A percentile compares a stretch with the other conserved stretches of the same genome.
phyloP scores from a whole-genome alignment of 345 rosid species.

The Eucalyptus shirleyi region DNA sequence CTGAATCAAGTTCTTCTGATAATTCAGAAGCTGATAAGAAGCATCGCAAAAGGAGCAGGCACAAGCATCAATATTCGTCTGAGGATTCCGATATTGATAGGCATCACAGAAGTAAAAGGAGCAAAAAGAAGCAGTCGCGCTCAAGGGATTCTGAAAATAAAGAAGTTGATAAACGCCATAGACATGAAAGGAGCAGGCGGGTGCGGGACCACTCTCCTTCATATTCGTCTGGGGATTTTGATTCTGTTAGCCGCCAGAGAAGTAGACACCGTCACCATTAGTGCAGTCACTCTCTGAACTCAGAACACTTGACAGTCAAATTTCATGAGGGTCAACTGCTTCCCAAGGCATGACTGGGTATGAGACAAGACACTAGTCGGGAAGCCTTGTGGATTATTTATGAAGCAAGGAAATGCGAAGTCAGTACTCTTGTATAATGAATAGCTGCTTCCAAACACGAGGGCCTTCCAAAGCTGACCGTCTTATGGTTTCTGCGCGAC shows the following conservation, averaged over 20 bases:
- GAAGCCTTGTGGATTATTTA: neutral
- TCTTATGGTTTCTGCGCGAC: neutral
- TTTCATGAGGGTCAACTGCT: neutral
- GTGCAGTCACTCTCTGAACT: neutral
- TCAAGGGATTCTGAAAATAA: slow-evolving; percentile 14
- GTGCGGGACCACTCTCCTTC: neutral
- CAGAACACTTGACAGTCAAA: neutral
- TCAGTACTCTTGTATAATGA: neutral
- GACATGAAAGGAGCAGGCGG: slow-evolving; percentile 8
- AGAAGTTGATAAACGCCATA: slow-evolving; percentile 8
- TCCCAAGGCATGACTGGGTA: neutral
- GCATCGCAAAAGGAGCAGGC: slow-evolving; percentile 14
- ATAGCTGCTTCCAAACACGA: neutral
- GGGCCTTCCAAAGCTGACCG: neutral
- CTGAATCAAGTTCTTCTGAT: slow-evolving; percentile 20
- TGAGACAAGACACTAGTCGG: neutral
- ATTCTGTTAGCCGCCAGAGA: neutral
- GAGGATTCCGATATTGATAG: slow-evolving; percentile 7
- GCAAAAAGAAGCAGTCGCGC: slow-evolving; percentile 9
- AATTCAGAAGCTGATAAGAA: slow-evolving; percentile 13
- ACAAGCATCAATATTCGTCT: slow-evolving; percentile 9
- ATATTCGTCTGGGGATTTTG: neutral
- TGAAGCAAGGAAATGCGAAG: neutral
- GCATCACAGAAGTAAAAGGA: slow-evolving; percentile 7
- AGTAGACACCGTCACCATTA: neutral